A percentile compares a stretch with the other conserved stretches of the same genome.
Conservation (phyloP, 805 yeast genomes). For the Cyberlindnera veronae region DNA sequence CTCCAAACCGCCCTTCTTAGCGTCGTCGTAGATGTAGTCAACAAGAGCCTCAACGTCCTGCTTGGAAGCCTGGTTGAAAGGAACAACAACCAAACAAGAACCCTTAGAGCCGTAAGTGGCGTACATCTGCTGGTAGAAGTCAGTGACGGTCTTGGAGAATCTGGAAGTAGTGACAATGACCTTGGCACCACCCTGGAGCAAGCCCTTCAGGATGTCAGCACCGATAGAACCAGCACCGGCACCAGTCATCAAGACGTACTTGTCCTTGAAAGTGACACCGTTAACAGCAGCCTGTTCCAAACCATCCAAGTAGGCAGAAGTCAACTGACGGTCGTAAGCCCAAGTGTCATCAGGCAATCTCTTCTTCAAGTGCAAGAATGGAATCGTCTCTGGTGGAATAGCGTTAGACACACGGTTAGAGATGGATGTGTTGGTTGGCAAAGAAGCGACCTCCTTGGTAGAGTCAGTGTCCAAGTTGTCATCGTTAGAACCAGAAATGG, state of each 20-base stretch:
- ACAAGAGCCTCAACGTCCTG: constrained; percentile 87
- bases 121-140: constrained; percentile 91
- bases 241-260: constrained; percentile 90
- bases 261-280: constrained; percentile 86
- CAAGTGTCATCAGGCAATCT: constrained; percentile 70
- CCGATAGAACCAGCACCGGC: constrained; percentile 99
- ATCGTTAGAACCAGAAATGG: constrained; percentile 46
- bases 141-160: constrained; percentile 91
- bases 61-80: constrained; percentile 97
- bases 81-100: constrained; percentile 90
- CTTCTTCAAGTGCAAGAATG: constrained; percentile 89
- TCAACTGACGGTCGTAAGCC: constrained; percentile 76
- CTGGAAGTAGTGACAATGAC: constrained; percentile 95
- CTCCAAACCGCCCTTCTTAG: constrained; percentile 85
- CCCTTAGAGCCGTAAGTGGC: constrained; percentile 92
- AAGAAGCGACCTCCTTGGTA: constrained; percentile 82
- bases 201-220: constrained; percentile 93
- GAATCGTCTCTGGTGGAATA: constrained; percentile 81
- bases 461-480: constrained; percentile 49
- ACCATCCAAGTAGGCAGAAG: constrained; percentile 80
- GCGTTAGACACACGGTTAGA: constrained; percentile 70
- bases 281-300: constrained; percentile 92
- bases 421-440: constrained; percentile 67
- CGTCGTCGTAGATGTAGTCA: constrained; percentile 78
- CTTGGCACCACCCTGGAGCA: constrained; percentile 96